Percentiles rank a stretch among this genome's conserved stretches.
These are phyloP conservation scores for Penstemon eatonii DNA, from an alignment of 257 asterid species.

Conservation along the genomic window DNA sequence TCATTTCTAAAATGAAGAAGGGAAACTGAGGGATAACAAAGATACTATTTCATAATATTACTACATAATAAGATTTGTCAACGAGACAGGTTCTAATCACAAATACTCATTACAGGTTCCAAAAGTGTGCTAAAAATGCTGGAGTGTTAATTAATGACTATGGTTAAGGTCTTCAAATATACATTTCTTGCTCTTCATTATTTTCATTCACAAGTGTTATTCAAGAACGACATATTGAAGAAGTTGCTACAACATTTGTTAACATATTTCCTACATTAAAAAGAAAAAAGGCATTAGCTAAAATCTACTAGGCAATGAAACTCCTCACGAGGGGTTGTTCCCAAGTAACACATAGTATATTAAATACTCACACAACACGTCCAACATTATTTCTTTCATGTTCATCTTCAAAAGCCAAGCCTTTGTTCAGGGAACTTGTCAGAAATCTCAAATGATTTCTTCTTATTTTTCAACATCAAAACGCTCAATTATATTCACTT, in stretches of 20 bases:
- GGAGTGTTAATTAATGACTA: too few relatives aligned
- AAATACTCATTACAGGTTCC: not conserved
- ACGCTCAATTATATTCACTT: slow-evolving; percentile 5
- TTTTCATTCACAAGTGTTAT: not conserved
- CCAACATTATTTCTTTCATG: not conserved
- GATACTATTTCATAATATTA: too few relatives aligned
- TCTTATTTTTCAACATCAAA: slow-evolving; percentile 2
- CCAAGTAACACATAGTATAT: too few relatives aligned
- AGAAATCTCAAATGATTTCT: not conserved
- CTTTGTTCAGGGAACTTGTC: not conserved
- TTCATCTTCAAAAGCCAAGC: not conserved
- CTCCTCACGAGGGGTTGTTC: not conserved
- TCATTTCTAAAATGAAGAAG: too few relatives aligned
- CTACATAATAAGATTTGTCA: not conserved
- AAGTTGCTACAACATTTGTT: not conserved
- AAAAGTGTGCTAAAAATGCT: too few relatives aligned
- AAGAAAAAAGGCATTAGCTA: not conserved
- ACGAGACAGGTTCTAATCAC: not conserved
- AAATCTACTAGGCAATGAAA: not conserved
- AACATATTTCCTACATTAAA: not conserved
- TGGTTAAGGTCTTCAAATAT: too few relatives aligned
- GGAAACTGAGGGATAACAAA: not conserved
- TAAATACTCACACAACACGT: not conserved
- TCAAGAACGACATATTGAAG: not conserved
- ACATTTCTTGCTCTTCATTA: not conserved